Conservation (phyloP, 225 moss, liverwort and hornwort species). For the Climacium dendroides region DNA sequence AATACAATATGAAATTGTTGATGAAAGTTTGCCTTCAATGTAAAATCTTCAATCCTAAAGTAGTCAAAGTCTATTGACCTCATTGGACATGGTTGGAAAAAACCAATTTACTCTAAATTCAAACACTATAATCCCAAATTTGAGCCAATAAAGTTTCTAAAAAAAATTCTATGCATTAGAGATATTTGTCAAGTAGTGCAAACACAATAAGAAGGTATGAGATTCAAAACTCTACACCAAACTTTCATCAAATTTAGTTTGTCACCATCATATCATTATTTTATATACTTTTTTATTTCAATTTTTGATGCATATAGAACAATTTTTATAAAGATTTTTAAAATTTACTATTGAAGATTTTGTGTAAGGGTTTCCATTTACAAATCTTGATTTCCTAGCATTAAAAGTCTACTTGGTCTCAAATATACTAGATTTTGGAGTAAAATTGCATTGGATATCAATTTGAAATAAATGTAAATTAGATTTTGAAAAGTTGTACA, state of each 20-base stretch:
- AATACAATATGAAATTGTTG: neutral
- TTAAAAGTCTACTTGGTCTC: too few species aligned
- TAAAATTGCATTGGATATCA: neutral
- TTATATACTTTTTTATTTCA: rapidly evolving
- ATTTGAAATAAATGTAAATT: neutral
- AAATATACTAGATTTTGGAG: neutral
- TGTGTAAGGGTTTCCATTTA: neutral
- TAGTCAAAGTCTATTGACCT: neutral
- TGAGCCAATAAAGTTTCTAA: neutral
- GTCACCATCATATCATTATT: too few species aligned
- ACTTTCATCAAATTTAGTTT: too few species aligned
- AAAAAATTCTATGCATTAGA: neutral
- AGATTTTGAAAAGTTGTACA: neutral
- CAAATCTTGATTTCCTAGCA: neutral
- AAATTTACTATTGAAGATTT: neutral
- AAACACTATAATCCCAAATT: neutral
- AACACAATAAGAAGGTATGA: neutral
- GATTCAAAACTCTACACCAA: neutral
- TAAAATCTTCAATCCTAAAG: neutral
- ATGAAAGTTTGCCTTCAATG: neutral
- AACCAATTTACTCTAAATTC: neutral
- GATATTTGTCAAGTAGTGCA: neutral
- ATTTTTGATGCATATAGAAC: rapidly evolving
- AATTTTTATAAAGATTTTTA: too few species aligned
- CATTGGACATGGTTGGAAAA: neutral